Conservation (phyloP, 2,329 filamentous ascomycete species). For the Aspergillus sp. region DNA sequence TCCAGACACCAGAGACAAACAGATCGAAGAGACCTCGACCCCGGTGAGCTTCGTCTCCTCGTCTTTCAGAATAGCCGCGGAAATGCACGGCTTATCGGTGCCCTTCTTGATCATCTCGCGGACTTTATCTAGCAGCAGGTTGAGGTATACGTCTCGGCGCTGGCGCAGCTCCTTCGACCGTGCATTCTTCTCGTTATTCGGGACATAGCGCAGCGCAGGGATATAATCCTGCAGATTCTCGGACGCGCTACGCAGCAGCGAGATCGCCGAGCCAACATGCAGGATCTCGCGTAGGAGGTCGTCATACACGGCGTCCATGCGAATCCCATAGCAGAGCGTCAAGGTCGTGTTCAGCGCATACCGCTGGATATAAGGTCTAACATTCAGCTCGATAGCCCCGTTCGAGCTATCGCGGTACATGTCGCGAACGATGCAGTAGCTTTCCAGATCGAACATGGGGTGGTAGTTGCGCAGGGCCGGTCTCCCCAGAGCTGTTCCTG, state of each 20-base stretch:
- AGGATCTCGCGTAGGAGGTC: slow-evolving; percentile 69
- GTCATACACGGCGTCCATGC: slow-evolving; percentile 67
- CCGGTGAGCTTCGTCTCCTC: slow-evolving; percentile 64
- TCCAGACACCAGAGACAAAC: slow-evolving; percentile 72
- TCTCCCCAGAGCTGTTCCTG: slow-evolving; percentile 70
- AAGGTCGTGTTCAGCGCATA: slow-evolving; percentile 71
- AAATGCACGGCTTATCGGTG: slow-evolving; percentile 64
- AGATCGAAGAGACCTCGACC: slow-evolving; percentile 72
- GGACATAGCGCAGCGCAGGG: slow-evolving; percentile 61
- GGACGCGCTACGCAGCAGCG: slow-evolving; percentile 68
- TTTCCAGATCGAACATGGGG: slow-evolving; percentile 74
- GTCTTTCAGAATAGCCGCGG: slow-evolving; percentile 65
- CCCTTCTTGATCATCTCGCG: slow-evolving; percentile 58
- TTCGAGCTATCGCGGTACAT: slow-evolving; percentile 60
- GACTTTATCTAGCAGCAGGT: slow-evolving; percentile 54
- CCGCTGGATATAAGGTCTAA: slow-evolving; percentile 66
- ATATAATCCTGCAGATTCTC: slow-evolving; percentile 80
- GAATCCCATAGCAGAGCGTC: slow-evolving; percentile 72
- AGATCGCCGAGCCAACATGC: slow-evolving; percentile 68
- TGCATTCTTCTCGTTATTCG: slow-evolving; percentile 55
- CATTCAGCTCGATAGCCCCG: slow-evolving; percentile 62
- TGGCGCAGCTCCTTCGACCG: slow-evolving; percentile 62
- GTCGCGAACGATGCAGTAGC: slow-evolving; percentile 66
- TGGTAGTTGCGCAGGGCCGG: slow-evolving; percentile 71
- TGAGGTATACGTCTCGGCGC: slow-evolving; percentile 64